Evolutionary conservation across 139 green algal species (phyloP).

Genomic region (Deuterostichococcus epilithicus): DNA sequence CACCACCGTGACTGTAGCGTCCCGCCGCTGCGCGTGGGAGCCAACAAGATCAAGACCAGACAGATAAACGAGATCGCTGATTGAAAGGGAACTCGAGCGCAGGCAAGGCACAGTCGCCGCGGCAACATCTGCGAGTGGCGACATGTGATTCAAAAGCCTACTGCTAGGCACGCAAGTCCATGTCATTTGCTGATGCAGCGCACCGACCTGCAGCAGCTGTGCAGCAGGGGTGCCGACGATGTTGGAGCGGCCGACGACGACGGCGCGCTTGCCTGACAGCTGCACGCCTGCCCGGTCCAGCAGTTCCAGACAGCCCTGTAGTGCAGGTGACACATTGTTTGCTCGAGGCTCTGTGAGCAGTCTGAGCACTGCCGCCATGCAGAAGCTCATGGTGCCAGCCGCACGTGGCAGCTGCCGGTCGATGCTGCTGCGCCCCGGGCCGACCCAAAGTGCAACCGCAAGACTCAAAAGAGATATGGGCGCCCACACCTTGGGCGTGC

Average conservation of each 20-base stretch:
- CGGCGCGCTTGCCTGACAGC: slow-evolving; percentile 69
- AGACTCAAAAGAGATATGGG: no score
- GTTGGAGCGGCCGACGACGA: slow-evolving; percentile 90
- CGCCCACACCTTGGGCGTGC: slow-evolving; percentile 59
- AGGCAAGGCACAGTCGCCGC: background rate
- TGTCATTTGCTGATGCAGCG: slow-evolving; percentile 54
- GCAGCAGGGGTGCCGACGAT: slow-evolving; percentile 89
- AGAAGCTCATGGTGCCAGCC: no score
- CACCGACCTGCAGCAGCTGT: slow-evolving; percentile 73
- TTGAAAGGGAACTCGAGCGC: background rate
- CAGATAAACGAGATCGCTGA: no score
- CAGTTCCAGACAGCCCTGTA: slow-evolving; percentile 88
- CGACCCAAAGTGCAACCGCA: no score
- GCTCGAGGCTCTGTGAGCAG: no score
- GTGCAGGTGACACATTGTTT: background rate
- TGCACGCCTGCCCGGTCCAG: slow-evolving; percentile 60
- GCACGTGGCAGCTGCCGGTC: no score
- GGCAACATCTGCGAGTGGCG: background rate
- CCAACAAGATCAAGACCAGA: background rate
- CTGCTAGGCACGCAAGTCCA: no score
- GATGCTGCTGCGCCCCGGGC: no score
- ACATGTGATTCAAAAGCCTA: background rate
- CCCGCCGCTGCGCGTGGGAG: slow-evolving; percentile 15
- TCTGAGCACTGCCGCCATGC: no score
- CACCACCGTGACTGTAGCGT: slow-evolving; percentile 44